Evolutionary conservation across 2,329 filamentous ascomycete genomes (phyloP).

Genomic region (Dactylellina drechsleri): DNA sequence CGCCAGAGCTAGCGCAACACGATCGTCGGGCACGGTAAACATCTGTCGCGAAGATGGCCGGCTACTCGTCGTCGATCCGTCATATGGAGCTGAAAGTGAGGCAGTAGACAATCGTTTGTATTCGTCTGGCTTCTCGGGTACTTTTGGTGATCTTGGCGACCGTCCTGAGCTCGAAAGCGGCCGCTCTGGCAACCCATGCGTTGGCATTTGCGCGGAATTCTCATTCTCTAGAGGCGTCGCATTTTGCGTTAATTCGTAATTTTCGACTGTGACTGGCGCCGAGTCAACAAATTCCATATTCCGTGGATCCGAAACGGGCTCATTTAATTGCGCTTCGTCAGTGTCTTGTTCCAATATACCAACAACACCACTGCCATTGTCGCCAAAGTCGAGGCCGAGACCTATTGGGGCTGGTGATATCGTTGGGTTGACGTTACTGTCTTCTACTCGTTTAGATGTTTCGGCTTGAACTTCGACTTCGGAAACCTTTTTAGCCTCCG

Average conservation of each 20-base stretch:
- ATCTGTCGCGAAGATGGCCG: conserved; percentile 52
- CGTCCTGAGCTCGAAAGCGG: conserved; percentile 34
- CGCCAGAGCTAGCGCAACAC: not conserved
- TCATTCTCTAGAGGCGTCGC: conserved; percentile 41
- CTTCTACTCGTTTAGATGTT: conserved; percentile 21
- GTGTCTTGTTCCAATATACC: conserved; percentile 3
- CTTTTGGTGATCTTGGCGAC: conserved; percentile 47
- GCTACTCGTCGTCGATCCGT: conserved; percentile 46
- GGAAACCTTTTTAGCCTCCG: conserved; percentile 39
- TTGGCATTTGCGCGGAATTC: conserved; percentile 54
- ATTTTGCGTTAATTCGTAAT: conserved; percentile 53
- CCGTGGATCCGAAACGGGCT: conserved; percentile 35
- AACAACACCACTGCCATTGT: not conserved
- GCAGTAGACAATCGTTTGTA: conserved; percentile 39
- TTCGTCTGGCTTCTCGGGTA: conserved; percentile 38
- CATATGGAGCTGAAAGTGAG: conserved; percentile 46
- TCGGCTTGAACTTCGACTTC: conserved; percentile 10
- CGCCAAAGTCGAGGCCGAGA: conserved; percentile 47
- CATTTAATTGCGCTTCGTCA: conserved; percentile 38
- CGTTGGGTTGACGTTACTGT: conserved; percentile 19
- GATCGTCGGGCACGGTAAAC: conserved; percentile 50
- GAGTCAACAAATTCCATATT: conserved; percentile 27
- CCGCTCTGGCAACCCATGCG: conserved; percentile 45
- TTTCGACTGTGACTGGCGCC: conserved; percentile 38
- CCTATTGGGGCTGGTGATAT: conserved; percentile 29